These are phyloP conservation scores for Alternaria ventricosa DNA, from an alignment of 2,329 filamentous ascomycete species.

Conservation along the genomic window DNA sequence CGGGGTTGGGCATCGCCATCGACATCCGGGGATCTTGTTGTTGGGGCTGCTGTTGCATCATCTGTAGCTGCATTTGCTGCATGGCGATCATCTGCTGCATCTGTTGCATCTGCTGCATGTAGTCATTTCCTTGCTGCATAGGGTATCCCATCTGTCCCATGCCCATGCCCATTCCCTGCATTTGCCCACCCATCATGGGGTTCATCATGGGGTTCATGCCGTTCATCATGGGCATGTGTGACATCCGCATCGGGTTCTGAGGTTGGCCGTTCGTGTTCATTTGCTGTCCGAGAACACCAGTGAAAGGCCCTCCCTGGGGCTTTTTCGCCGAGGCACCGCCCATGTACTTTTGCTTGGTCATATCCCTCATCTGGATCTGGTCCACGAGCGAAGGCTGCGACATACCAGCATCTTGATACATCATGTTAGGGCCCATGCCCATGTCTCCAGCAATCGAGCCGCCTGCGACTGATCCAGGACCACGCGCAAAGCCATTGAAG, in stretches of 20 bases:
- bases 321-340: conserved; percentile 45
- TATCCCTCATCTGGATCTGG: conserved; percentile 47
- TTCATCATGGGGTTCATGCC: conserved; percentile 31
- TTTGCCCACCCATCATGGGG: conserved; percentile 32
- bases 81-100: conserved; percentile 46
- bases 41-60: conserved; percentile 44
- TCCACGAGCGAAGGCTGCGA: conserved; percentile 44
- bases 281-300: conserved; percentile 42
- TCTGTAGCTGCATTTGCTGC: conserved; percentile 68
- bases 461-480: conserved; percentile 43
- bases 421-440: conserved; percentile 25
- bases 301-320: conserved; percentile 39
- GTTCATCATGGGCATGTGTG: conserved; percentile 36
- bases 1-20: conserved; percentile 30
- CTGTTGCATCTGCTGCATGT: conserved; percentile 90
- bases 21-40: conserved; percentile 34
- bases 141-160: conserved; percentile 56
- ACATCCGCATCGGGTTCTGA: conserved; percentile 33
- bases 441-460: conserved; percentile 33
- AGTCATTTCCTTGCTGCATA: conserved; percentile 73
- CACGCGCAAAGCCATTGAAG: conserved; percentile 44
- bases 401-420: conserved; percentile 42
- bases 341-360: conserved; percentile 46
- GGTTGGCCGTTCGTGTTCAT: conserved; percentile 38
- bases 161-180: conserved; percentile 40